Evolutionary conservation across 805 yeast genomes (phyloP), one percentile per base, ranked within the genome.

Genomic region (Sungouiella thailandica): DNA sequence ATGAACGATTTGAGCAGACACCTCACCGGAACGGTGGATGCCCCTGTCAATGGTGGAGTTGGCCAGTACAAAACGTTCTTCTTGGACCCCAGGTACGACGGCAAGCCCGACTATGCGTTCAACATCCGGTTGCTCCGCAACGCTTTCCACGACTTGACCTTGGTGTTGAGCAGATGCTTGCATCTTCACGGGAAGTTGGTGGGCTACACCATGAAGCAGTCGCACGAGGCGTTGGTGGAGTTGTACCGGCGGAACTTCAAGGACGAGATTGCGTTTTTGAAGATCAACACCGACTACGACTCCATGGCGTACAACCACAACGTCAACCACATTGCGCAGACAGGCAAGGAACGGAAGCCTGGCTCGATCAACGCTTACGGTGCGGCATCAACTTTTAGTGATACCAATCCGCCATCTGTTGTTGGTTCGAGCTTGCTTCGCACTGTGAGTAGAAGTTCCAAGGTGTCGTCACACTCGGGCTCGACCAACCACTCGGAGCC

Each of bases 11-110:
- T 83, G 40, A 78, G 89, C 5, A 68, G 90, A 56, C 77, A 76
- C 49, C 62, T 81, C 35, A 74, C 86, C 3, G 96, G 96, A 27
- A 84, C 96, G 0, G 89, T 88, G 35, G 95, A 86, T 53, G 78
- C 96, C 0, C 96, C 96, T 3, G 90, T 87, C 5, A 87, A 87
- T 53, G 96, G 96, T 23, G 96, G 96, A 37, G 84, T 87, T 43
- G 84, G 86, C 2, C 87, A 83, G 52, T 87, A 83, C 58, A 70
- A 89, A 35, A 73, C 73, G 2, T 85, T 87, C 53, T 75, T 83
- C 52, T 57, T 55, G 23, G 70, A 68, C 31, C 45, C 57, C 2
- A 55, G 55, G 32, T 58, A 59, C 34, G 57, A 50, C 19, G 63
- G 57, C 5, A 57, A 55, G 37, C 58, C 55, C 6, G 60, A 55